Evolutionary conservation across 805 yeast species (phyloP), one percentile per base, ranked within the genome.

Genomic region (Wickerhamiella qilinensis): DNA sequence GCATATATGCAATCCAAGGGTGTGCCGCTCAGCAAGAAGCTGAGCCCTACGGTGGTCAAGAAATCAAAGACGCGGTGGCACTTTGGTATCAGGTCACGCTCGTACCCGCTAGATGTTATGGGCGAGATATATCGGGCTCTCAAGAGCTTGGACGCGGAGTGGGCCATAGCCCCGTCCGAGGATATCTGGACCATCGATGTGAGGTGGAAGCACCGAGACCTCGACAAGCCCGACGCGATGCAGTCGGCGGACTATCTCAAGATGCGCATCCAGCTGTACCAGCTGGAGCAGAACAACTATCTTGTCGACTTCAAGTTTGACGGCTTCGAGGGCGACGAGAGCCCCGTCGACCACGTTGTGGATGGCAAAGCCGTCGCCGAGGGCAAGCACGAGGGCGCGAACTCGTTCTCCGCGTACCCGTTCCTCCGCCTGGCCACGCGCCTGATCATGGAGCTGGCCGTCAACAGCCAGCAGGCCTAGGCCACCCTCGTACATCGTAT

Each of bases 101-200:
- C 95, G 1, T 91, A 91, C 55, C 97, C 98, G 25, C 66, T 91
- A 49, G 98, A 91, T 58, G 98, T 91, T 3, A 91, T 91, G 97
- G 95, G 96, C 20, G 98, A 91, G 56, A 86, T 91, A 33, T 91
- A 91, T 60, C 69, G 95, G 35, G 97, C 97, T 1, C 66, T 91
- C 54, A 82, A 82, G 59, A 84, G 82, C 51, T 63, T 91, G 39
- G 96, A 95, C 1, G 97, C 97, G 0, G 96, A 91, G 58, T 91
- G 97, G 97, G 82, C 91, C 8, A 77, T 78, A 49, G 96, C 97
- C 5, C 73, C 86, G 0, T 94, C 86, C 49, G 95, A 86, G 52
- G 95, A 86, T 51, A 64, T 85, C 37, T 88, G 97, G 97, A 88
- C 95, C 1, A 88, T 88, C 41, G 71, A 83, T 48, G 96, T 88